Percentiles rank a stretch among this genome's conserved stretches.
Conservation (phyloP, 805 yeast species). For the Candida schatavii region DNA sequence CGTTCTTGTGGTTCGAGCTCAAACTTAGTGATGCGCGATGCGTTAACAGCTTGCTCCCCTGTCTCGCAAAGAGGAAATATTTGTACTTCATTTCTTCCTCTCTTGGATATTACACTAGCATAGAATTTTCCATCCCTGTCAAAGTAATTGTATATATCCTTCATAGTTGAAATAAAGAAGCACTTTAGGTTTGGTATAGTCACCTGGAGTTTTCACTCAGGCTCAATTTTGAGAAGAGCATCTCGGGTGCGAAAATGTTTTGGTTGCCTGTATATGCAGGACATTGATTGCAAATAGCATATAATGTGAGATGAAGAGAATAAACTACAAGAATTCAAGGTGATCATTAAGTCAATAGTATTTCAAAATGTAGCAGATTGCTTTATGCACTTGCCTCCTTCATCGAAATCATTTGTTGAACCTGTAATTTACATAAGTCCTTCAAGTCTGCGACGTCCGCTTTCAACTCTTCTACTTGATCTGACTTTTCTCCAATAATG, state of each 20-base stretch:
- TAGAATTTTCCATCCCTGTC: constrained; percentile 28
- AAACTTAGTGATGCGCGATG: constrained; percentile 25
- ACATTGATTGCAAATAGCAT: background rate
- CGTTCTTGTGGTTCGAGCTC: constrained; percentile 42
- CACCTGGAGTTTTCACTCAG: too few species aligned
- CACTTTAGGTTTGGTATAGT: too few species aligned
- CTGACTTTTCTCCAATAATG: constrained; percentile 83
- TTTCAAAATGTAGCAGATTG: background rate
- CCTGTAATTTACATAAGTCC: constrained; percentile 77
- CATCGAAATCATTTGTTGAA: constrained; percentile 77
- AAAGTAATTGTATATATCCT: constrained; percentile 9
- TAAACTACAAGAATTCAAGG: too few species aligned
- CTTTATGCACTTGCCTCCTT: constrained; percentile 26
- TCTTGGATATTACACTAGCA: constrained; percentile 41
- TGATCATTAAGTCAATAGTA: too few species aligned
- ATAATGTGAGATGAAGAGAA: too few species aligned
- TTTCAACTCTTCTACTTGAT: constrained; percentile 74
- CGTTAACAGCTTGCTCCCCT: constrained; percentile 12
- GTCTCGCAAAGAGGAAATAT: constrained; percentile 25
- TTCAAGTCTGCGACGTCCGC: constrained; percentile 91
- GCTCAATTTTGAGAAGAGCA: background rate
- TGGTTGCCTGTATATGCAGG: background rate
- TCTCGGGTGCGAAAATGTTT: background rate
- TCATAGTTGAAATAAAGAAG: too few species aligned
- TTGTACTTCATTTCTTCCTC: constrained; percentile 46